These are phyloP conservation scores for Diaporthe nobilis DNA, from an alignment of 2,329 filamentous ascomycete genomes.

Conservation along the genomic window DNA sequence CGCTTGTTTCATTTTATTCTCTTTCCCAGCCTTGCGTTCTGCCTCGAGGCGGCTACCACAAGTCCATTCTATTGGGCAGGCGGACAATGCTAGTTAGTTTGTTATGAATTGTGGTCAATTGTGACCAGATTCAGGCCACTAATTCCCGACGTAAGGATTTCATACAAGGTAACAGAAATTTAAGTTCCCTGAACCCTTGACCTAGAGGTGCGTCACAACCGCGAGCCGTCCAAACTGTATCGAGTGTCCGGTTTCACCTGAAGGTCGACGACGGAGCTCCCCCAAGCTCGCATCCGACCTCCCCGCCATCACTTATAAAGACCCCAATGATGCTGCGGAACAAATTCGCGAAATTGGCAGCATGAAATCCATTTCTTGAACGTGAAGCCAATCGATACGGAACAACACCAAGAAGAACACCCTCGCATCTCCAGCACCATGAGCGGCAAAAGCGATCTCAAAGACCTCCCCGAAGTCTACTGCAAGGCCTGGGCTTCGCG, in stretches of 20 bases:
- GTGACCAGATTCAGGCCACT: not conserved
- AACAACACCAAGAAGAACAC: not conserved
- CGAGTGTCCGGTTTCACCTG: conserved; percentile 29
- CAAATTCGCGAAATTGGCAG: not conserved
- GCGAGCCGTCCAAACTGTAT: not conserved
- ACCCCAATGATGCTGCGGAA: no score
- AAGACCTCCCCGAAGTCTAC: conserved; percentile 19
- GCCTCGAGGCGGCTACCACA: no score
- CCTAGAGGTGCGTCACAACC: not conserved
- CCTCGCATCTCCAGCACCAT: not conserved
- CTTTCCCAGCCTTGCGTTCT: not conserved
- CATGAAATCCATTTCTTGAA: not conserved
- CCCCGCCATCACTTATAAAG: conserved; percentile 9
- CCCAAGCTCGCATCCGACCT: conserved; percentile 29
- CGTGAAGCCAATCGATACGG: not conserved
- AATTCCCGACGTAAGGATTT: not conserved
- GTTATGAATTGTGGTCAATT: not conserved
- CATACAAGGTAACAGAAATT: not conserved
- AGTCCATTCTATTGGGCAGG: not conserved
- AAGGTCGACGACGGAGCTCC: conserved; percentile 20
- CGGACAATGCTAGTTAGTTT: not conserved
- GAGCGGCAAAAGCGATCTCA: not conserved
- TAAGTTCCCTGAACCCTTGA: no score
- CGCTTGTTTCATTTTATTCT: not conserved
- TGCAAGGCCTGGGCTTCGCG: conserved; percentile 17